Evolutionary conservation across 1,139 yeast species (phyloP).

Genomic region (Geotrichum reessii): DNA sequence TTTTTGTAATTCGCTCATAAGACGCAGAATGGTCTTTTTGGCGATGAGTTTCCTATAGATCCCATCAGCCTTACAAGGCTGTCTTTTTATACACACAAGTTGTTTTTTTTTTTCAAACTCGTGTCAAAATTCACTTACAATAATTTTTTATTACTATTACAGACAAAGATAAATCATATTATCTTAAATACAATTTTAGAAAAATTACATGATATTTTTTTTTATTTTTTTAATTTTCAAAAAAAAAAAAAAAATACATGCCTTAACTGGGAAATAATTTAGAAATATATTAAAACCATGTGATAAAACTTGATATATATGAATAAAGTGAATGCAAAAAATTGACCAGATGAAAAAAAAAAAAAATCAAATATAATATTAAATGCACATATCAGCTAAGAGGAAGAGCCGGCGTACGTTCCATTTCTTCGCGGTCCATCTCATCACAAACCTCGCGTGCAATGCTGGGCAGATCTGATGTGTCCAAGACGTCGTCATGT

Average conservation of each 20-base stretch:
- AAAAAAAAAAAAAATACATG: no score
- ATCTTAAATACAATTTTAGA: no score
- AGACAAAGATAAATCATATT: no score
- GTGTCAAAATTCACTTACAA: no score
- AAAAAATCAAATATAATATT: neutral
- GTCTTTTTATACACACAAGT: neutral
- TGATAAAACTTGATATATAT: neutral
- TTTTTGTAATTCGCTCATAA: neutral
- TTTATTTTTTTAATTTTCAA: no score
- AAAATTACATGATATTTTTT: no score
- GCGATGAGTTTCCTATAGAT: neutral
- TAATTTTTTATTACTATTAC: no score
- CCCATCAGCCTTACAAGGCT: neutral
- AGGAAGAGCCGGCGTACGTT: slow-evolving; percentile 5
- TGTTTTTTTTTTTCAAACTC: neutral
- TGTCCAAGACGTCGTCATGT: slow-evolving; percentile 22
- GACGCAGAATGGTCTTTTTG: no score
- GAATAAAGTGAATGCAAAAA: neutral
- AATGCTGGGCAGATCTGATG: slow-evolving; percentile 21
- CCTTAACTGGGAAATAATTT: no score
- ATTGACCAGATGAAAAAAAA: neutral
- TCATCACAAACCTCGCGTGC: slow-evolving; percentile 19
- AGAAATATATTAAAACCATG: no score
- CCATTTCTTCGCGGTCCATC: slow-evolving; percentile 18
- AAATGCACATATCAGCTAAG: neutral